A percentile compares a stretch with the other conserved stretches of the same genome.
phyloP scores from a whole-genome alignment of 768 basidiomycete genomes.

The Pisolithus sp. region DNA sequence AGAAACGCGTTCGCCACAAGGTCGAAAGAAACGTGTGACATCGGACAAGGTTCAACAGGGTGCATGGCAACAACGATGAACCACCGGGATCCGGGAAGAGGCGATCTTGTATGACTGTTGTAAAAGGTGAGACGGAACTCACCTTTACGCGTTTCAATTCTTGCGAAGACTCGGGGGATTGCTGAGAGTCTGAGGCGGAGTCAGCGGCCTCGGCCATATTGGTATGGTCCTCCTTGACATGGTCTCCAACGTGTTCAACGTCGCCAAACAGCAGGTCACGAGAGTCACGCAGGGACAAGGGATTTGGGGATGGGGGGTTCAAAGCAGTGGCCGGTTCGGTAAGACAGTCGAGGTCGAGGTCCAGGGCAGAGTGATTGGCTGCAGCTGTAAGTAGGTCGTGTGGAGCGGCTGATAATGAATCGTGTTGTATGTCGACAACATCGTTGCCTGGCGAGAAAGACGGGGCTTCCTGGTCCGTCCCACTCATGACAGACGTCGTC shows the following conservation, averaged over 20 bases:
- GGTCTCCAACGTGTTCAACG: slow-evolving; percentile 30
- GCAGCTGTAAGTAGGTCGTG: slow-evolving; percentile 22
- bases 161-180: slow-evolving; percentile 57
- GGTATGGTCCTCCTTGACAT: slow-evolving; percentile 27
- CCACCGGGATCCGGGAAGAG: slow-evolving; percentile 10
- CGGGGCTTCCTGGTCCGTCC: slow-evolving; percentile 31
- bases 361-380: slow-evolving; percentile 27
- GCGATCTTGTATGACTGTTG: slow-evolving; percentile 10
- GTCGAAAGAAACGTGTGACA: slow-evolving; percentile 10
- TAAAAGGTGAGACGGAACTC: slow-evolving; percentile 23
- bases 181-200: slow-evolving; percentile 45
- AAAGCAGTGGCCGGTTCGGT: slow-evolving; percentile 21
- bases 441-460: slow-evolving; percentile 25
- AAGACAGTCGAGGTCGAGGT: slow-evolving; percentile 23
- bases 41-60: slow-evolving; percentile 15
- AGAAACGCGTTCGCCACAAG: slow-evolving; percentile 11
- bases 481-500: slow-evolving; percentile 34
- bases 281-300: slow-evolving; percentile 23
- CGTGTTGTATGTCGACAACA: slow-evolving; percentile 28
- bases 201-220: slow-evolving; percentile 31
- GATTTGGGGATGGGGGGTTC: slow-evolving; percentile 18
- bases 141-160: slow-evolving; percentile 86
- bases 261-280: slow-evolving; percentile 28
- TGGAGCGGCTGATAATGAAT: slow-evolving; percentile 27
- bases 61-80: slow-evolving; percentile 20